These are phyloP conservation scores for Diaporthe citri DNA, from an alignment of 2,329 filamentous ascomycete genomes.

Conservation along the genomic window DNA sequence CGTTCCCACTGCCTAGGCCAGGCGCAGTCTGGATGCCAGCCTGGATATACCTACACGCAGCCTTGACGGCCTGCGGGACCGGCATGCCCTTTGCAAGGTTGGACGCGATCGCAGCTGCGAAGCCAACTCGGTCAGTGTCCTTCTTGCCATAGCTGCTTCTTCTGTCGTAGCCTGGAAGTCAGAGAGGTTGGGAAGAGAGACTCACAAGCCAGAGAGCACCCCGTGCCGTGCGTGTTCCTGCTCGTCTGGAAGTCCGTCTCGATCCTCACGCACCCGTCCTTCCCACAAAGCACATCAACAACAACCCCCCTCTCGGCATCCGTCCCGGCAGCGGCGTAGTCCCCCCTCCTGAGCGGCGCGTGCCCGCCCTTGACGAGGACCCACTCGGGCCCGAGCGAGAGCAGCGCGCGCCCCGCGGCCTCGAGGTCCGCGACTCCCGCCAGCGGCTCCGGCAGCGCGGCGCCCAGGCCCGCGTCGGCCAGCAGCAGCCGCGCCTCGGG, in stretches of 20 bases:
- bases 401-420: conserved; percentile 74
- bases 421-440: conserved; percentile 77
- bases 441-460: conserved; percentile 54
- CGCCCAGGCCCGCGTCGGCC: conserved; percentile 61
- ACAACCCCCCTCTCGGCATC: conserved; percentile 74
- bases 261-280: conserved; percentile 68
- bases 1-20: conserved; percentile 74
- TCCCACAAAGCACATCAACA: conserved; percentile 81
- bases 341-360: conserved; percentile 76
- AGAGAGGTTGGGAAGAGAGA: conserved; percentile 37
- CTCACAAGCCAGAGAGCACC: conserved; percentile 91
- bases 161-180: neutral
- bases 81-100: conserved; percentile 73
- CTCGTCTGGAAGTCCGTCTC: conserved; percentile 79
- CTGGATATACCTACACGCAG: conserved; percentile 79
- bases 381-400: conserved; percentile 78
- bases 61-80: conserved; percentile 71
- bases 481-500: conserved; percentile 79
- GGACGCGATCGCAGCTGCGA: conserved; percentile 78
- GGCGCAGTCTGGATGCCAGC: conserved; percentile 76
- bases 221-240: conserved; percentile 92
- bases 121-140: neutral
- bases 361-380: conserved; percentile 94
- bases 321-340: conserved; percentile 68
- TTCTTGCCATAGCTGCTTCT: neutral